phyloP scores from a whole-genome alignment of 2,329 filamentous ascomycete genomes.

The Cordyceps javanica region DNA sequence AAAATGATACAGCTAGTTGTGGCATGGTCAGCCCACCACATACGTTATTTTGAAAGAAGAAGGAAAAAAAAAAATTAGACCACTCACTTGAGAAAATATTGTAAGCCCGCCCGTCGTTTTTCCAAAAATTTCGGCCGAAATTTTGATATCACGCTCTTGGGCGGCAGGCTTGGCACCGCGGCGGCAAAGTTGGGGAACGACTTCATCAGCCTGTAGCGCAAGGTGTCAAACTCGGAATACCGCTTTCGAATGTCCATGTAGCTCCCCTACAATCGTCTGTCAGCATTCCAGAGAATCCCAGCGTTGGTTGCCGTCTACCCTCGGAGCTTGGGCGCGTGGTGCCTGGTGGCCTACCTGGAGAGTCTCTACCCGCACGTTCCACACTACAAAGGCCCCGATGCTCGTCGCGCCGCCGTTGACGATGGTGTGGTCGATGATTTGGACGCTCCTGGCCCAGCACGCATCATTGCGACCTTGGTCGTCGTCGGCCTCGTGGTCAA shows the following conservation, averaged over 20 bases:
- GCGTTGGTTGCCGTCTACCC: neutral
- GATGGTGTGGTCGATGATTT: conserved; percentile 50
- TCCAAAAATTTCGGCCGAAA: conserved; percentile 84
- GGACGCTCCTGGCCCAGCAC: conserved; percentile 60
- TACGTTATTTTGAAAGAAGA: too few species aligned
- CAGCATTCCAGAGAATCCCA: neutral
- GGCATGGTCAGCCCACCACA: neutral
- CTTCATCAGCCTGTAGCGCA: conserved; percentile 64
- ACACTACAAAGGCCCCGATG: conserved; percentile 89
- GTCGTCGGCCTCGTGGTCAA: conserved; percentile 54
- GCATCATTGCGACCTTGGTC: conserved; percentile 44
- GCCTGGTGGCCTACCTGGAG: conserved; percentile 57
- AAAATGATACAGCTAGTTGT: conserved; percentile 15
- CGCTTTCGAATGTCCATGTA: conserved; percentile 61
- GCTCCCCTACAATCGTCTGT: conserved; percentile 42
- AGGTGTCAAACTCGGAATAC: conserved; percentile 90
- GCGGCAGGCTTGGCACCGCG: conserved; percentile 83
- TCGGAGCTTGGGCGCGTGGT: too few species aligned
- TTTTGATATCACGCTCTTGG: conserved; percentile 83
- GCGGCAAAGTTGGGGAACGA: conserved; percentile 80
- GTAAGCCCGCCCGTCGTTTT: conserved; percentile 70
- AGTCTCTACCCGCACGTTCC: conserved; percentile 84
- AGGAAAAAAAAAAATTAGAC: neutral
- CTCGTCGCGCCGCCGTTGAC: conserved; percentile 52
- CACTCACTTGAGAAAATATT: conserved; percentile 87